Evolutionary conservation across 352 stramenopile species (phyloP), one percentile per base, ranked within the genome.

Genomic region (Globisporangium okanoganense): DNA sequence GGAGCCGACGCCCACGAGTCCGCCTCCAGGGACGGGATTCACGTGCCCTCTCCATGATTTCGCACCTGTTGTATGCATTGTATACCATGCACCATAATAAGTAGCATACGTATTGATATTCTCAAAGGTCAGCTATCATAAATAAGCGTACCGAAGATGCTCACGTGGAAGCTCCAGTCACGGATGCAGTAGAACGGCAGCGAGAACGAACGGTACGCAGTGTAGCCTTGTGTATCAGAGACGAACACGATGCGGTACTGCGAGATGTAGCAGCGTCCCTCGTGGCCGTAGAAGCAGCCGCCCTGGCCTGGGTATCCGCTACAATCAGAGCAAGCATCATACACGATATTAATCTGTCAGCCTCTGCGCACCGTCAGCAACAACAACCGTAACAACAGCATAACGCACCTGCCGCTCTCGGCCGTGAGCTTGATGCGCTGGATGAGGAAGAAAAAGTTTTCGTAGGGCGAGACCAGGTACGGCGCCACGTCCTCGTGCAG

Each of bases 291-390:
- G 66, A 91, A 93, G 65, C 81, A 93, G 45, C 84, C 81, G 55
- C 84, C 84, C 65, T 91, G 73, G n/a, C 84, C 84, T 24, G 84
- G 84, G 64, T 93, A 93, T 6, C 84, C 81, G 69, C 84, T 93
- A 47, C 29, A 25, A 12, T 24, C 16, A 51, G 7, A 41, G 20
- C 22, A 52, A 36, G 22, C 54, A 44, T 2, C 13, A 22, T 2
- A 58, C 27, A 22, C 36, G 20, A 31, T 22, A 57, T 13, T 38
- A 10, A 12, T 48, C 14, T 2, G 48, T 54, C 40, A 61, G 13
- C 35, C 0, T 13, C 25, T 49, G 10, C 18, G 2, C 13, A 8
- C 6, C 14, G 27, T 9, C 7, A 41, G 12, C 40, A 52, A 0
- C n/a, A 52, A 14, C 22, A 16, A 41, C 13, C 16, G 24, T 18